phyloP scores from a whole-genome alignment of 768 basidiomycete species.

The Mycena metata region DNA sequence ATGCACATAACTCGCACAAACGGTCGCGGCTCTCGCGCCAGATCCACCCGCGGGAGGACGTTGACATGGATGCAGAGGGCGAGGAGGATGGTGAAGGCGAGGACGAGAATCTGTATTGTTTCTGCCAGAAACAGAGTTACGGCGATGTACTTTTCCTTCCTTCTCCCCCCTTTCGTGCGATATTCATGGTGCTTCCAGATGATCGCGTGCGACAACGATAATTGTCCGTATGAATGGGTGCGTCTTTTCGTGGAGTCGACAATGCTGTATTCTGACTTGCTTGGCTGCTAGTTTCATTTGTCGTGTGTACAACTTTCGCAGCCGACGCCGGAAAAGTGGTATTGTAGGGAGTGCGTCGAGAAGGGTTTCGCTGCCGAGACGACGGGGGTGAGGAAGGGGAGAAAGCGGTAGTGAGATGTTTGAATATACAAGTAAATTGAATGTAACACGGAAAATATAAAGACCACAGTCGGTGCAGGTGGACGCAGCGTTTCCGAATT shows the following conservation, averaged over 20 bases:
- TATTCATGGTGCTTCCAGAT: conserved; percentile 54
- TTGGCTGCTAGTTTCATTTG: conserved; percentile 66
- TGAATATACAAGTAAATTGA: not conserved
- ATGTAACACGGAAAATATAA: not conserved
- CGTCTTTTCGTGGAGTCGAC: conserved; percentile 34
- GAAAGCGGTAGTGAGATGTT: conserved; percentile 49
- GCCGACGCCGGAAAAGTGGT: conserved; percentile 66
- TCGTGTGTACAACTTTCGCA: conserved; percentile 69
- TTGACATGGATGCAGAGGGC: conserved; percentile 53
- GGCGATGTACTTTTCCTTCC: conserved; percentile 55
- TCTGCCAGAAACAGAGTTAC: conserved; percentile 65
- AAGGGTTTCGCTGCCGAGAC: conserved; percentile 46
- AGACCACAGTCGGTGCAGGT: no score
- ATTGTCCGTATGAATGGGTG: conserved; percentile 82
- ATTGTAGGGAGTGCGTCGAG: conserved; percentile 62
- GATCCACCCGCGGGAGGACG: conserved; percentile 53
- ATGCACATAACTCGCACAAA: conserved; percentile 47
- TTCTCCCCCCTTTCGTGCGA: not conserved
- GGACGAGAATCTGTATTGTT: conserved; percentile 64
- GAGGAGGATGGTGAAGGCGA: conserved; percentile 60
- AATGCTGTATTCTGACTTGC: conserved; percentile 3
- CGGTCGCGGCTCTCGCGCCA: conserved; percentile 64
- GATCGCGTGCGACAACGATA: conserved; percentile 80
- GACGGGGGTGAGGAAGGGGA: conserved; percentile 51
- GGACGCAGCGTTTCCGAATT: no score